A percentile compares a stretch with the other conserved stretches of the same genome.
phyloP scores from a whole-genome alignment of 805 yeast genomes.

The Komagataella pastoris region DNA sequence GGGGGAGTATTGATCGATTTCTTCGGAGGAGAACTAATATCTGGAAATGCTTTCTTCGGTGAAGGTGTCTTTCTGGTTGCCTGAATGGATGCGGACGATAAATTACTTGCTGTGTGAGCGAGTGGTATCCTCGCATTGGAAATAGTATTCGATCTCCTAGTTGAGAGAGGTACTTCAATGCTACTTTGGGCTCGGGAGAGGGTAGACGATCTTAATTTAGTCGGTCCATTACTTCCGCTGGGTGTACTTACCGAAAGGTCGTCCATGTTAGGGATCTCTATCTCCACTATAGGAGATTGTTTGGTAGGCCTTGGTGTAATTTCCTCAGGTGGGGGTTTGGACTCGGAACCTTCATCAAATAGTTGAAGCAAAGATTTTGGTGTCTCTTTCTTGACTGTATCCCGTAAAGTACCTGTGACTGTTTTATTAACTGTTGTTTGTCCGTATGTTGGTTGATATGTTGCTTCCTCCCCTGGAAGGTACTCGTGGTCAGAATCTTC shows the following conservation, averaged over 20 bases:
- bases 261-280: slow-evolving; percentile 63
- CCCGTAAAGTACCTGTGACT: neutral
- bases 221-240: neutral
- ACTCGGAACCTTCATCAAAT: slow-evolving; percentile 40
- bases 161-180: neutral
- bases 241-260: slow-evolving; percentile 17
- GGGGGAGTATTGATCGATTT: slow-evolving; percentile 18
- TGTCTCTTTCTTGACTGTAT: slow-evolving; percentile 29
- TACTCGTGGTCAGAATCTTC: neutral
- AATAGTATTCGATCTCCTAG: neutral
- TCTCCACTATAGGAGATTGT: slow-evolving; percentile 43
- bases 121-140: neutral
- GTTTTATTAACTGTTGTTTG: slow-evolving; percentile 1
- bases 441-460: slow-evolving; percentile 5
- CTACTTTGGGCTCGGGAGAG: neutral
- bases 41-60: slow-evolving; percentile 21
- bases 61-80: slow-evolving; percentile 27
- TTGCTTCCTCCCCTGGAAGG: slow-evolving; percentile 3
- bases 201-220: neutral
- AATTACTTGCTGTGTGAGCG: neutral
- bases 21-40: slow-evolving; percentile 16
- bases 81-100: slow-evolving; percentile 14
- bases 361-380: slow-evolving; percentile 64
- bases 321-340: slow-evolving; percentile 8
- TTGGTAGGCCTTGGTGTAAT: slow-evolving; percentile 11